These are phyloP conservation scores for Acanthamoeba polyphaga DNA, from an alignment of 208 protist species.

Conservation along the genomic window DNA sequence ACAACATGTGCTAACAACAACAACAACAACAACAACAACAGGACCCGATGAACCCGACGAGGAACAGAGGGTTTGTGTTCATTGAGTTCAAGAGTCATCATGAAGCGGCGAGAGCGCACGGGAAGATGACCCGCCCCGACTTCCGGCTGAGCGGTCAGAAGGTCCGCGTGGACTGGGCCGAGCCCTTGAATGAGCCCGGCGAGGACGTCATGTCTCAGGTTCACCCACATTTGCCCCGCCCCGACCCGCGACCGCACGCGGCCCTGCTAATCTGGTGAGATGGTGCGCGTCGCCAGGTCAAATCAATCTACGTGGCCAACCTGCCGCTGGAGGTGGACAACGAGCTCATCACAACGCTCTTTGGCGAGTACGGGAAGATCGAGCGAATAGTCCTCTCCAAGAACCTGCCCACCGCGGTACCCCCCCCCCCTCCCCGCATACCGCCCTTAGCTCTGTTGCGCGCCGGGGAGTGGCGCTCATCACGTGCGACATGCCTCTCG, in stretches of 20 bases:
- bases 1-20: background rate
- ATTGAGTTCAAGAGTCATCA: constrained; percentile 70
- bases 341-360: constrained; percentile 19
- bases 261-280: background rate
- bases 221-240: background rate
- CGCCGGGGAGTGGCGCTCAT: background rate
- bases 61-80: constrained; percentile 56
- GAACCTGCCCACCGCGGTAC: constrained; percentile 54
- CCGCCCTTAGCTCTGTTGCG: background rate
- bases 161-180: constrained; percentile 61
- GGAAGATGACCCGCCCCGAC: constrained; percentile 63
- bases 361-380: constrained; percentile 71
- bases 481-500: background rate
- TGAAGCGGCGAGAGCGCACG: constrained; percentile 44
- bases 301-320: constrained; percentile 69
- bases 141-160: background rate
- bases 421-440: background rate
- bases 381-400: constrained; percentile 68
- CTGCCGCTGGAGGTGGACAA: constrained; percentile 61
- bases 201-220: constrained; percentile 69
- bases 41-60: background rate
- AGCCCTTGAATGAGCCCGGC: constrained; percentile 56
- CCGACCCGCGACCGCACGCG: background rate
- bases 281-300: background rate
- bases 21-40: background rate